phyloP scores from a whole-genome alignment of 2,329 filamentous ascomycete species.

The Alternaria solani region DNA sequence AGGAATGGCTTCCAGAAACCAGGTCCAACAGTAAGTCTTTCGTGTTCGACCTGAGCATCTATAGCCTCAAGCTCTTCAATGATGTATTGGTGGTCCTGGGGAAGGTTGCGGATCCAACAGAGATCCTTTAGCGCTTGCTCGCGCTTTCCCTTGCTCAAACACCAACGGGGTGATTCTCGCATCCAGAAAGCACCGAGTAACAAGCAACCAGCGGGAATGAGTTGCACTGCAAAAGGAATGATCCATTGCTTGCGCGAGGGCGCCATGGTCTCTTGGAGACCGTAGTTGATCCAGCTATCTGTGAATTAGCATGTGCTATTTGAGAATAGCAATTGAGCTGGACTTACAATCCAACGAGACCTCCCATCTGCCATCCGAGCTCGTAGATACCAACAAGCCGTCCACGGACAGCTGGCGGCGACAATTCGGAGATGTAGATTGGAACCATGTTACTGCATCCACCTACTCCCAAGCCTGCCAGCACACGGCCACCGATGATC shows the following conservation, averaged over 20 bases:
- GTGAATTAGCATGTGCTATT: slow-evolving; percentile 45
- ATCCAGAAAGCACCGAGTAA: slow-evolving; percentile 55
- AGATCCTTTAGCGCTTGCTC: slow-evolving; percentile 55
- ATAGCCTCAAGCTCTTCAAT: slow-evolving; percentile 76
- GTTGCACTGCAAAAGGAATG: slow-evolving; percentile 67
- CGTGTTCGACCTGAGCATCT: slow-evolving; percentile 72
- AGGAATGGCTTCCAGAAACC: slow-evolving; percentile 71
- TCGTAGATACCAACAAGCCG: slow-evolving; percentile 60
- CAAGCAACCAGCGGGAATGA: slow-evolving; percentile 71
- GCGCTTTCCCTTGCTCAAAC: slow-evolving; percentile 52
- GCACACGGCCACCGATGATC: slow-evolving; percentile 65
- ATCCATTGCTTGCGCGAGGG: slow-evolving; percentile 56
- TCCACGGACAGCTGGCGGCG: slow-evolving; percentile 67
- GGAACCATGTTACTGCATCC: slow-evolving; percentile 65
- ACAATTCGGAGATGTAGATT: slow-evolving; percentile 67
- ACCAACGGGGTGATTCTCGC: slow-evolving; percentile 56
- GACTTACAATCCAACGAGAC: slow-evolving; percentile 44
- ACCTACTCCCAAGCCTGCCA: slow-evolving; percentile 66
- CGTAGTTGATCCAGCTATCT: slow-evolving; percentile 53
- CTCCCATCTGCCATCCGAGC: slow-evolving; percentile 61
- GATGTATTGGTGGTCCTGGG: slow-evolving; percentile 69
- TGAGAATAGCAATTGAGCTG: slow-evolving; percentile 44
- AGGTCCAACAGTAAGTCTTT: slow-evolving; percentile 68
- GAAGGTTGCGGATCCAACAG: slow-evolving; percentile 71
- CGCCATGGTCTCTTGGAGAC: slow-evolving; percentile 54